Base-by-base conservation (phyloP, 2,329 filamentous ascomycete species). In the Fusarium luffae region DNA sequence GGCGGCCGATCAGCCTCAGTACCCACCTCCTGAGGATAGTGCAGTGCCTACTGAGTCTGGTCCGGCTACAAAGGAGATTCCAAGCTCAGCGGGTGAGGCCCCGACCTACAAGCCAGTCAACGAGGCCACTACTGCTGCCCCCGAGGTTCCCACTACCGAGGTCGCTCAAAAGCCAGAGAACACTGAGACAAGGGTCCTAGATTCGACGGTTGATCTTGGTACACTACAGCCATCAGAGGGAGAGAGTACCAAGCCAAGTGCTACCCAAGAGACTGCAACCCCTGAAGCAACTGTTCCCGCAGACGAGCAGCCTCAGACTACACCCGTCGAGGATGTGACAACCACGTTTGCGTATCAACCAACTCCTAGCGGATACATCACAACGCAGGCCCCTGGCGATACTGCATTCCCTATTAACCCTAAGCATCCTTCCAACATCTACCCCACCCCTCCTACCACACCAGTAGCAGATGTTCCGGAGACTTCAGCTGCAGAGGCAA, bases 151-250 rank as follows among this genome's bases (percentile, higher is more conserved):
- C 37, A 60, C 66, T 3, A 64, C 54, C 16, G 61, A 62, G 21
- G 42, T 56, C 5, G 61, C 46, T 13, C 57, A 67, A 54, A 60
- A 65, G 28, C 57, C 63, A 30, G 60, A 54, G n/a, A 59, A 49
- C 16, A 56, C 65, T 13, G 61, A 49, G 7, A 62, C 48, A 5
- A 41, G 49, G 16, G 50, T 16, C 7, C 50, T 68, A 18, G 52
- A 58, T 9, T 74, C 73, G 14, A 75, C 71, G 34, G 25, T 75
- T 34, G 63, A 75, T 21, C 73, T 75, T 27, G 73, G 73, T n/a
- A 62, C 59, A 18, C 52, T 75, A 13, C 61, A 68, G 30, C 66
- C 73, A n/a, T 62, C 66, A 8, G 56, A 66, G 19, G 63, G 41
- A 41, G 54, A 30, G 9, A 52, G 42, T 32, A 59, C 55, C 8